Percentiles rank a stretch among this genome's conserved stretches.
These are phyloP conservation scores for Kodamaea laetipori DNA, from an alignment of 805 yeast genomes.

Conservation along the genomic window DNA sequence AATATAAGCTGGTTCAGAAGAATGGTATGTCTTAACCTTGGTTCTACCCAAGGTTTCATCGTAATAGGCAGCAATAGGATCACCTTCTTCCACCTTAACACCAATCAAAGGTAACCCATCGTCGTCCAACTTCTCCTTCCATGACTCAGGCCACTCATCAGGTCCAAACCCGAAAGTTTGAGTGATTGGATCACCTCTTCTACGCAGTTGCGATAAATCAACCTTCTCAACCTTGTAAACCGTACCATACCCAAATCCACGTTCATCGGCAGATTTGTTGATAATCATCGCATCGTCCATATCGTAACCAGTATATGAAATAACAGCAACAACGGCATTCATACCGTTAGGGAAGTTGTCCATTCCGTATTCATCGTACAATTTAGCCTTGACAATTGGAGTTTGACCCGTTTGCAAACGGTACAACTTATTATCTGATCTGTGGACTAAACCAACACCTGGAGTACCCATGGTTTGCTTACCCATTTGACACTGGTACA, in stretches of 20 bases:
- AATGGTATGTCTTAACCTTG: slow-evolving; percentile 88
- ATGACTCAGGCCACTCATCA: slow-evolving; percentile 88
- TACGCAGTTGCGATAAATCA: slow-evolving; percentile 73
- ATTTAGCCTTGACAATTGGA: slow-evolving; percentile 90
- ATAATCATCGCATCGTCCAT: slow-evolving; percentile 99
- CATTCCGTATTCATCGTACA: slow-evolving; percentile 96
- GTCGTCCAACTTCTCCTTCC: slow-evolving; percentile 84
- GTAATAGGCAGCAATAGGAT: slow-evolving; percentile 89
- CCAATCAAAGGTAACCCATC: slow-evolving; percentile 96
- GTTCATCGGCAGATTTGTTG: slow-evolving; percentile 94
- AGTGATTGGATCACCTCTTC: slow-evolving; percentile 91
- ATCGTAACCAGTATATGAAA: slow-evolving; percentile 98
- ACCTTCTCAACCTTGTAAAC: slow-evolving; percentile 93
- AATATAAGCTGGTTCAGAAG: slow-evolving; percentile 90
- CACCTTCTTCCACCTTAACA: slow-evolving; percentile 87
- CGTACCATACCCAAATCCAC: slow-evolving; percentile 97
- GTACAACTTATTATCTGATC: slow-evolving; percentile 94
- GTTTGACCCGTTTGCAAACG: slow-evolving; percentile 94
- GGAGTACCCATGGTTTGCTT: slow-evolving; percentile 99
- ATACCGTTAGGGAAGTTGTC: slow-evolving; percentile 98
- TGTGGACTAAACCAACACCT: slow-evolving; percentile 88
- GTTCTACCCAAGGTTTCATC: slow-evolving; percentile 92
- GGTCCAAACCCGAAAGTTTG: slow-evolving; percentile 93
- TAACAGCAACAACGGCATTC: slow-evolving; percentile 98
- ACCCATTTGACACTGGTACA: slow-evolving; percentile 99